Base-by-base conservation (phyloP, 257 asterid genomes). In the Haberlea rhodopensis region DNA sequence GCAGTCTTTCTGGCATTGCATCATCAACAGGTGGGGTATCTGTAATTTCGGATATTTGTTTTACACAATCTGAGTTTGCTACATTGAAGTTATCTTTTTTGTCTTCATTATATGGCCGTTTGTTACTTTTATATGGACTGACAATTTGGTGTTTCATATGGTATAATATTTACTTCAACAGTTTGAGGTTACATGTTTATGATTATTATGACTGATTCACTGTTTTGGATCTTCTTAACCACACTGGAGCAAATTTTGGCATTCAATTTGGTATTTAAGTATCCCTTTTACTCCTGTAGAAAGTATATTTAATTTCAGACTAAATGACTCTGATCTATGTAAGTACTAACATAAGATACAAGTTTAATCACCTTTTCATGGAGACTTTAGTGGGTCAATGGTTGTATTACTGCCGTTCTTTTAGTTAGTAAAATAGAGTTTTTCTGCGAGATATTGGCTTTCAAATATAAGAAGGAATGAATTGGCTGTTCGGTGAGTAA, bases 1-100 rank as follows among this genome's bases (percentile, higher is more conserved):
- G 96, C 77, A 79, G 91, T 77, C 86, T 88, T 46, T 88, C 95
- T 19, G 96, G 96, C 43, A 80, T 85, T 53, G 95, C 89, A 55
- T 82, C 96, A 52, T 88, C 96, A 61, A 85, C 87, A 63, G 91
- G 96, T 88, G 73, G 58, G 83, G 69, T 56, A 32, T n/a, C 56
- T 63, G 45, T 21, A n/a, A 55, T 46, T 56, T 5, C 24, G n/a
- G n/a, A n/a, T n/a, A n/a, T n/a, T n/a, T 19, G 46, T 27, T 26
- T 9, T 40, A 18, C 3, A 26, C 27, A 10, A 16, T 23, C 61
- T 11, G 22, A 16, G 7, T 16, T 29, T 31, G 16, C 34, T 23
- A 45, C 46, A 34, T 10, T 31, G 8, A 60, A 15, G 32, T 18
- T 20, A 22, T 22, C 1, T 51, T 51, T 51, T 4, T 51, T 51